Evolutionary conservation across 2,329 filamentous ascomycete species (phyloP).

Genomic region (Triangularia verruculosa): DNA sequence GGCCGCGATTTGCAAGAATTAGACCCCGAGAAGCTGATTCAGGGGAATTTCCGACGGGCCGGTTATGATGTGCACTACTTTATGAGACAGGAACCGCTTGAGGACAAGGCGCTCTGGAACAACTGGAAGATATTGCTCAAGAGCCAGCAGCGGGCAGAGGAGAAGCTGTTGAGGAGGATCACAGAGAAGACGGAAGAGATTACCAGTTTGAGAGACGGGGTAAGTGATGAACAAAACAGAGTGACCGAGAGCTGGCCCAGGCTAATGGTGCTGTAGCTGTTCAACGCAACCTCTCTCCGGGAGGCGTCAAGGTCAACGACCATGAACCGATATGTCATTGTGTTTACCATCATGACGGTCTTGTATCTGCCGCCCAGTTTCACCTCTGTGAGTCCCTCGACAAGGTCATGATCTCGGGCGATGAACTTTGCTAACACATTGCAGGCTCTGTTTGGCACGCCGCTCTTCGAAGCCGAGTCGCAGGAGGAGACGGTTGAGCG

Average conservation of each 20-base stretch:
- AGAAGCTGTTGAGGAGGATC: slow-evolving; percentile 1
- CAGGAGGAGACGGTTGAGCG: background rate
- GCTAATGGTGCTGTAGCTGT: slow-evolving; percentile 6
- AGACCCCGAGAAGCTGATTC: background rate
- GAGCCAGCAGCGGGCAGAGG: background rate
- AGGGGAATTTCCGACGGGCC: background rate
- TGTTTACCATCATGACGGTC: slow-evolving; percentile 18
- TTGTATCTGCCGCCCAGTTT: slow-evolving; percentile 12
- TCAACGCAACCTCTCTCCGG: slow-evolving; percentile 17
- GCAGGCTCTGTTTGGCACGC: slow-evolving; percentile 11
- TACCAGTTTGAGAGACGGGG: slow-evolving; percentile 17
- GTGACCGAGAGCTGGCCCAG: background rate
- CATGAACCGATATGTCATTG: slow-evolving; percentile 16
- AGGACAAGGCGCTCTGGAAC: slow-evolving; percentile 6
- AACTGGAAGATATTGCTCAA: slow-evolving; percentile 14
- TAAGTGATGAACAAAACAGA: background rate
- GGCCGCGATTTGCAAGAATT: slow-evolving; percentile 6
- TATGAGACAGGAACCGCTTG: background rate
- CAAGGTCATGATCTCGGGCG: background rate
- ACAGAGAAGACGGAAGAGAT: slow-evolving; percentile 14
- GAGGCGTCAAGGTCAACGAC: slow-evolving; percentile 13
- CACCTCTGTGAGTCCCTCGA: slow-evolving; percentile 2
- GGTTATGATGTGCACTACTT: background rate
- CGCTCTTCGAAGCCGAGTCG: slow-evolving; percentile 9
- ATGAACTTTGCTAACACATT: background rate